Percentiles rank a stretch among this genome's conserved stretches.
These are phyloP conservation scores for Aotearoamyces nothofagi DNA, from an alignment of 2,329 filamentous ascomycete genomes.

Conservation along the genomic window DNA sequence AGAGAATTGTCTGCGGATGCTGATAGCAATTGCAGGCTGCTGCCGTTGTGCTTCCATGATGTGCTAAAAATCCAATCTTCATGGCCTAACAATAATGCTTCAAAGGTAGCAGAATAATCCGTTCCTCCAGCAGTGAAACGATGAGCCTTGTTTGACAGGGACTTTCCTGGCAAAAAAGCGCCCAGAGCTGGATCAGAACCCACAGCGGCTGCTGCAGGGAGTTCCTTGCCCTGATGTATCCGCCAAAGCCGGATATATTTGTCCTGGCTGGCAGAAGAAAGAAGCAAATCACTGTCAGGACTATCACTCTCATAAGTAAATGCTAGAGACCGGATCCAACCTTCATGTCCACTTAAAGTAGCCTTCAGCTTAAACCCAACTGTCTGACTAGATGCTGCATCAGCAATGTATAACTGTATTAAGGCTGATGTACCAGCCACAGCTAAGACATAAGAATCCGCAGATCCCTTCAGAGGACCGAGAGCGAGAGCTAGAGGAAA, in stretches of 20 bases:
- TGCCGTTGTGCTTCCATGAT: constrained; percentile 19
- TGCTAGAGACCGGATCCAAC: constrained; percentile 79
- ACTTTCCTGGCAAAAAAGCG: constrained; percentile 48
- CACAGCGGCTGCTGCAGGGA: constrained; percentile 38
- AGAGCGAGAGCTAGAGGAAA: constrained; percentile 70
- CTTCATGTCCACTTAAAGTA: constrained; percentile 78
- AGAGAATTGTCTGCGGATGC: constrained; percentile 92
- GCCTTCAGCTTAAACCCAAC: constrained; percentile 54
- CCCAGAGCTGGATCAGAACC: constrained; percentile 40
- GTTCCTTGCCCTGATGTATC: constrained; percentile 53
- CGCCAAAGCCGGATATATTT: constrained; percentile 95
- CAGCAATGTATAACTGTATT: constrained; percentile 66
- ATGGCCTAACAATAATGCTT: constrained; percentile 84
- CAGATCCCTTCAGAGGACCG: constrained; percentile 34
- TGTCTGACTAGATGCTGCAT: constrained; percentile 21
- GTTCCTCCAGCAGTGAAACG: constrained; percentile 42
- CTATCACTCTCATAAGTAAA: constrained; percentile 50
- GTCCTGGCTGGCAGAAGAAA: constrained; percentile 92
- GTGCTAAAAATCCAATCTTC: constrained; percentile 98
- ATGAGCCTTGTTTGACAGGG: constrained; percentile 81
- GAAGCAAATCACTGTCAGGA: constrained; percentile 50
- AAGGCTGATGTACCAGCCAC: constrained; percentile 70
- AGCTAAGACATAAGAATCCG: constrained; percentile 51
- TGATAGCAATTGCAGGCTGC: constrained; percentile 59
- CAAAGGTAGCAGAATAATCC: constrained; percentile 76